Evolutionary conservation across 2,329 filamentous ascomycete species (phyloP), one percentile per base, ranked within the genome.

Genomic region (Epichloe scottii): DNA sequence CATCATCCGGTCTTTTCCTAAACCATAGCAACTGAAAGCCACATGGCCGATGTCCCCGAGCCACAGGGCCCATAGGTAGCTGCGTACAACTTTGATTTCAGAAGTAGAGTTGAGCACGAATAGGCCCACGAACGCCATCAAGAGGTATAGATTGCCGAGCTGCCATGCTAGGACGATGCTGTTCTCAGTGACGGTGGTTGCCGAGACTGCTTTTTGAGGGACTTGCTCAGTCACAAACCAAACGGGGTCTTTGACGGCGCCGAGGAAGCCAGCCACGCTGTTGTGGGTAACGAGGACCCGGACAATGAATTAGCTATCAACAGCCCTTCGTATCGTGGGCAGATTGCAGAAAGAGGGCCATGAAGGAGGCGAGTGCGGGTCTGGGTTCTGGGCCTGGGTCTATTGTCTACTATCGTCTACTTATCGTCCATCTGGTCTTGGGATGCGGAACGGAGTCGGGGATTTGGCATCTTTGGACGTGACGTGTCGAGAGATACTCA

Each of bases 1-100:
- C 43, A 77, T 55, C 45, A 78, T 72, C 35, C 67, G 68, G 10
- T 77, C 71, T 61, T 70, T 71, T 8, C 81, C 84, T 55, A 88
- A 70, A 6, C 72, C 75, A 59, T 77, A 79, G 17, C 64, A 66
- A 15, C 78, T 84, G 54, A 82, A 72, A 47, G 72, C 78, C 26
- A 89, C 67, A 62, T 89, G 85, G 3, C 81, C 80, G 55, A 87
- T 68, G 60, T 89, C 84, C 17, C 79, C 84, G 26, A 80, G 62
- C 68, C 78, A 79, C 21, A 87, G 68, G 7, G 80, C 82, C 48
- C 83, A 63, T 30, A 89, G 69, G 60, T 87, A 89, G 61, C 77
- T 81, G 45, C 76, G 74, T 30, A 88, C 75, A 2, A 88, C 82
- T 55, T 72, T 79, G 49, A 78, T 65, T 67, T 89, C 84, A 14